Percentiles rank a stretch among this genome's conserved stretches.
Evolutionary conservation across 805 yeast species (phyloP).

Genomic region (Saccharomycopsis sp.): DNA sequence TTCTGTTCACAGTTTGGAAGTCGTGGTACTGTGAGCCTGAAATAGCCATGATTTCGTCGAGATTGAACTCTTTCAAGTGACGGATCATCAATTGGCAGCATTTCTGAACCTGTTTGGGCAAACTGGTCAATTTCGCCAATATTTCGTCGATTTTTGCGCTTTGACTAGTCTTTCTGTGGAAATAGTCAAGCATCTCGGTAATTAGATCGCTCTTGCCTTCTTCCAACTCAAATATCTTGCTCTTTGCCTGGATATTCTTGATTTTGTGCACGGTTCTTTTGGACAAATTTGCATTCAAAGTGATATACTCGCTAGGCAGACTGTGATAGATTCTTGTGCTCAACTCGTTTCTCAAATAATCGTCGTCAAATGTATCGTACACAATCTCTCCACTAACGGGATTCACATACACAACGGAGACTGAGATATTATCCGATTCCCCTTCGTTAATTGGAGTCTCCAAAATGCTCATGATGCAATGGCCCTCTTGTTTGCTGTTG

Average conservation of each 20-base stretch:
- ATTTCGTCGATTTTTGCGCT: not conserved
- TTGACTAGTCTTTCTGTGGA: not conserved
- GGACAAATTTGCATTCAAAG: conserved; percentile 35
- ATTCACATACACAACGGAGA: conserved; percentile 56
- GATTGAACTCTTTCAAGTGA: conserved; percentile 57
- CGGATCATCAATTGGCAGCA: conserved; percentile 41
- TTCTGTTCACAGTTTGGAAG: conserved; percentile 42
- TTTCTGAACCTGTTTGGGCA: conserved; percentile 28
- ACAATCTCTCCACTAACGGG: conserved; percentile 71
- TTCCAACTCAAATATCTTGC: conserved; percentile 18
- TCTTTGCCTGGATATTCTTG: not conserved
- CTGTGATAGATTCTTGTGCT: conserved; percentile 71
- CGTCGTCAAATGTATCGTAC: conserved; percentile 65
- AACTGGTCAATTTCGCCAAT: conserved; percentile 25
- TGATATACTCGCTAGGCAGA: conserved; percentile 68
- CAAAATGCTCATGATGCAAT: conserved; percentile 42
- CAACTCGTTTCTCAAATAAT: conserved; percentile 47
- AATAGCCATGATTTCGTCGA: conserved; percentile 33
- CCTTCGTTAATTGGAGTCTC: conserved; percentile 25
- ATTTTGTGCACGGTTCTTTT: conserved; percentile 27
- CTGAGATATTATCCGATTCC: conserved; percentile 15
- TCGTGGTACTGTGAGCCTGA: conserved; percentile 29
- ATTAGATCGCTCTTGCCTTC: conserved; percentile 13
- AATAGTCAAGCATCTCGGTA: not conserved
- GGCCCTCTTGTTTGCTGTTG: conserved; percentile 29